Percentiles rank a stretch among this genome's conserved stretches.
These are phyloP conservation scores for Trichoderma asperelloides DNA, from an alignment of 495 filamentous ascomycete species.

Conservation along the genomic window DNA sequence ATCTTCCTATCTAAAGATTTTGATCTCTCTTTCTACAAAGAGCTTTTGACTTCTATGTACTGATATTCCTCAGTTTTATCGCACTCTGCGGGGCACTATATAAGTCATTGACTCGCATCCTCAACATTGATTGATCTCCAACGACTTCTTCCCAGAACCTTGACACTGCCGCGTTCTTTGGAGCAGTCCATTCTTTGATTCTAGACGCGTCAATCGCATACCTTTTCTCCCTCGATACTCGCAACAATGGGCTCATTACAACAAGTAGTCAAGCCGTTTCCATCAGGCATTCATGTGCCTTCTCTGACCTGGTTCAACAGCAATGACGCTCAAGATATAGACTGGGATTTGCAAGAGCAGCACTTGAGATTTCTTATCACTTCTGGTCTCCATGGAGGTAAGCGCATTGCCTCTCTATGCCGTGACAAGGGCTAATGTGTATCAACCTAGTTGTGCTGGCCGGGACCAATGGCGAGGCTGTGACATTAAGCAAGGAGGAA, in stretches of 20 bases:
- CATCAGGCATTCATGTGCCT: constrained; percentile 32
- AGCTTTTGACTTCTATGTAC: too few species aligned
- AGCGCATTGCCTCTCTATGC: neutral
- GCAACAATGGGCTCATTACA: constrained; percentile 10
- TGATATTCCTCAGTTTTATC: too few species aligned
- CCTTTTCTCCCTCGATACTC: neutral
- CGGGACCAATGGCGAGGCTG: constrained; percentile 29
- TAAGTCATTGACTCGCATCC: too few species aligned
- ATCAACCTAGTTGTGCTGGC: constrained; percentile 24
- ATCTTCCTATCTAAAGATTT: too few species aligned
- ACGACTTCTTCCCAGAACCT: too few species aligned
- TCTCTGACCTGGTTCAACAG: constrained; percentile 31
- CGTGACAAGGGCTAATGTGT: neutral
- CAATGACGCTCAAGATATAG: constrained; percentile 30
- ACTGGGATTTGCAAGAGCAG: constrained; percentile 29
- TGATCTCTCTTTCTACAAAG: too few species aligned
- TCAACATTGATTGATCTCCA: neutral
- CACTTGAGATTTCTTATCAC: constrained; percentile 27
- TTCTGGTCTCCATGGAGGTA: constrained; percentile 25
- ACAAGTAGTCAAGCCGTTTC: constrained; percentile 17
- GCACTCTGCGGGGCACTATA: too few species aligned
- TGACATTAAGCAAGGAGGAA: constrained; percentile 20
- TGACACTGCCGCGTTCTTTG: too few species aligned
- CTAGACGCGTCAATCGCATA: neutral
- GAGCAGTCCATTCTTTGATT: neutral